A percentile compares a stretch with the other conserved stretches of the same genome.
Evolutionary conservation across 2,329 filamentous ascomycete genomes (phyloP).

Genomic region (Diaporthe capsici): DNA sequence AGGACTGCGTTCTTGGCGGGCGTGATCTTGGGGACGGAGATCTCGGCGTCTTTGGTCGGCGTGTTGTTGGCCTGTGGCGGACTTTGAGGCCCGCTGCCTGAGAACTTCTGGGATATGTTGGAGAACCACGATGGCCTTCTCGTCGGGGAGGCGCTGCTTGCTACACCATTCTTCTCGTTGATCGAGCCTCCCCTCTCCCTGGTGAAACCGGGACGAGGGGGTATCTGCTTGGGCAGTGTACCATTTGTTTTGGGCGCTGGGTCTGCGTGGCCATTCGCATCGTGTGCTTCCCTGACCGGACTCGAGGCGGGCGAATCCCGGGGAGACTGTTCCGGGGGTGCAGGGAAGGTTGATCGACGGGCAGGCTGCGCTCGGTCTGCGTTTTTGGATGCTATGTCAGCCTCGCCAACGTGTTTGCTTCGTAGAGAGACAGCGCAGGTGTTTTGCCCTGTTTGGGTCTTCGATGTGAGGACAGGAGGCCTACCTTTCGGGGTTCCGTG

Average conservation of each 20-base stretch:
- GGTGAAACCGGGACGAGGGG: constrained; percentile 49
- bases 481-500: constrained; percentile 82
- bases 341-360: constrained; percentile 44
- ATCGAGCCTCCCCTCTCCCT: constrained; percentile 49
- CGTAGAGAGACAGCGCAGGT: background rate
- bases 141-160: constrained; percentile 55
- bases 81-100: constrained; percentile 59
- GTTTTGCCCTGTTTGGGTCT: background rate
- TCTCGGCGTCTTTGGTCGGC: constrained; percentile 57
- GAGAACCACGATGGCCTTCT: constrained; percentile 91
- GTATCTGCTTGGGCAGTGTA: constrained; percentile 48
- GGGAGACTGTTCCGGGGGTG: constrained; percentile 42
- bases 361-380: constrained; percentile 38
- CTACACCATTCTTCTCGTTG: constrained; percentile 50
- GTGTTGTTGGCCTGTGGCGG: constrained; percentile 51
- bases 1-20: constrained; percentile 72
- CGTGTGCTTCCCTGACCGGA: constrained; percentile 39
- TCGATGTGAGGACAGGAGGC: constrained; percentile 47
- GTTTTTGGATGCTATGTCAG: constrained; percentile 38
- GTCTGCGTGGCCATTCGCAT: constrained; percentile 38
- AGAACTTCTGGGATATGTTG: constrained; percentile 93
- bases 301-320: constrained; percentile 41
- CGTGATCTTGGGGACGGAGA: constrained; percentile 63
- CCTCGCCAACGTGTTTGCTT: background rate
- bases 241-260: constrained; percentile 37